These are phyloP conservation scores for Pichia sp. DNA, from an alignment of 1,139 yeast species.

Conservation along the genomic window DNA sequence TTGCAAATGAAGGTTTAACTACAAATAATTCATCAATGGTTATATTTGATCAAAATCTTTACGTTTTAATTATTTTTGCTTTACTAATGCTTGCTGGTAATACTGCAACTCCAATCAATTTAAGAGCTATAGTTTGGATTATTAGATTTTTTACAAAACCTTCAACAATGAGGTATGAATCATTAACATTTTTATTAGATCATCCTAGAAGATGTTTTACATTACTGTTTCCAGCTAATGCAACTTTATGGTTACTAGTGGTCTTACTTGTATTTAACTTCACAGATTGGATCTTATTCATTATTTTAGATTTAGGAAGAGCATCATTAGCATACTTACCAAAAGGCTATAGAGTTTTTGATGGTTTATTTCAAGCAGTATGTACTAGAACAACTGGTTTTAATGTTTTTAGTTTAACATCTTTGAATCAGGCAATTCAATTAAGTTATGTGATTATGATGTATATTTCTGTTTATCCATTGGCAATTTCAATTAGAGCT, in stretches of 20 bases:
- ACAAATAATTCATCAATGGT: conserved; percentile 74
- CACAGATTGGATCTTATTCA: conserved; percentile 72
- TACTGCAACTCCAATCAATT: conserved; percentile 82
- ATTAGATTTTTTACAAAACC: conserved; percentile 63
- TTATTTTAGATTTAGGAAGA: conserved; percentile 66
- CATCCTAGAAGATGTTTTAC: conserved; percentile 98
- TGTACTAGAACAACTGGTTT: conserved; percentile 95
- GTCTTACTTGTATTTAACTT: conserved; percentile 67
- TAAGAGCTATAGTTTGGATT: conserved; percentile 78
- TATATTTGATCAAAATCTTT: conserved; percentile 57
- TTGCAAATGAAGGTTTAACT: conserved; percentile 80
- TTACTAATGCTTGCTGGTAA: conserved; percentile 83
- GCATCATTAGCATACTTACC: conserved; percentile 43
- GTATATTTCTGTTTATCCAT: conserved; percentile 94
- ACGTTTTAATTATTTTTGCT: conserved; percentile 53
- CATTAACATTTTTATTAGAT: conserved; percentile 78
- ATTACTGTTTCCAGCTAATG: conserved; percentile 79
- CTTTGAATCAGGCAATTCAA: conserved; percentile 83
- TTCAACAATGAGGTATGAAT: conserved; percentile 61
- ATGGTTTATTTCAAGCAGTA: conserved; percentile 86
- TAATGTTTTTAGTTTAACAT: conserved; percentile 58
- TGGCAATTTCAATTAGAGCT: conserved; percentile 92
- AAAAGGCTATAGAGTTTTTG: conserved; percentile 62
- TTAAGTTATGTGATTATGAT: conserved; percentile 94
- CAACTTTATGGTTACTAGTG: conserved; percentile 90